phyloP scores from a whole-genome alignment of 2,329 filamentous ascomycete species.

The Paracoccidioides brasiliensis region DNA sequence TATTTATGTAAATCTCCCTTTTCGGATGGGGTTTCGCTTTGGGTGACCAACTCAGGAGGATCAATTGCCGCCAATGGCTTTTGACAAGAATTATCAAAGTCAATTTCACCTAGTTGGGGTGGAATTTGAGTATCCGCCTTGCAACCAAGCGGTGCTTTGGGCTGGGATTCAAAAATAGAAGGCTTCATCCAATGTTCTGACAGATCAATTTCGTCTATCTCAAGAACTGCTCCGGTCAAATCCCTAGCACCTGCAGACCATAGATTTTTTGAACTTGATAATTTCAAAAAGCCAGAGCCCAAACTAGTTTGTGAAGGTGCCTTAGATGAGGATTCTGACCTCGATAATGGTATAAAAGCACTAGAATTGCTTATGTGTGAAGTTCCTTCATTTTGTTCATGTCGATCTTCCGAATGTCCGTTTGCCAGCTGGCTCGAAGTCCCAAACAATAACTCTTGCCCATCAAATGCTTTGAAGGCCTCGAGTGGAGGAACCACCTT shows the following conservation, averaged over 20 bases:
- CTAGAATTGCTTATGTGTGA: slow-evolving; percentile 35
- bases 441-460: slow-evolving; percentile 71
- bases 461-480: slow-evolving; percentile 51
- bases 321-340: background rate
- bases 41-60: background rate
- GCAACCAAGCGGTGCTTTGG: too few relatives aligned
- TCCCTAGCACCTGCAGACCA: slow-evolving; percentile 63
- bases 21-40: background rate
- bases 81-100: background rate
- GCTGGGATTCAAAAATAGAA: background rate
- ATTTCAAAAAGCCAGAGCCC: slow-evolving; percentile 10
- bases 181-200: slow-evolving; percentile 27
- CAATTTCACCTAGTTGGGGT: background rate
- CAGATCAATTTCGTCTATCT: slow-evolving; percentile 50
- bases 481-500: slow-evolving; percentile 55
- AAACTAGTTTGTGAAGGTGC: background rate
- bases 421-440: slow-evolving; percentile 70
- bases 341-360: slow-evolving; percentile 6
- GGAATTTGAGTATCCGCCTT: background rate
- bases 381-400: slow-evolving; percentile 23
- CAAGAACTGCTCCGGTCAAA: slow-evolving; percentile 49
- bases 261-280: slow-evolving; percentile 34
- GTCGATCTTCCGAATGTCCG: slow-evolving; percentile 56
- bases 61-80: background rate
- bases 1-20: slow-evolving; percentile 2